These are phyloP conservation scores for Pyrrhoderma lamaoense DNA, from an alignment of 1,284 basidiomycete species.

Conservation along the genomic window DNA sequence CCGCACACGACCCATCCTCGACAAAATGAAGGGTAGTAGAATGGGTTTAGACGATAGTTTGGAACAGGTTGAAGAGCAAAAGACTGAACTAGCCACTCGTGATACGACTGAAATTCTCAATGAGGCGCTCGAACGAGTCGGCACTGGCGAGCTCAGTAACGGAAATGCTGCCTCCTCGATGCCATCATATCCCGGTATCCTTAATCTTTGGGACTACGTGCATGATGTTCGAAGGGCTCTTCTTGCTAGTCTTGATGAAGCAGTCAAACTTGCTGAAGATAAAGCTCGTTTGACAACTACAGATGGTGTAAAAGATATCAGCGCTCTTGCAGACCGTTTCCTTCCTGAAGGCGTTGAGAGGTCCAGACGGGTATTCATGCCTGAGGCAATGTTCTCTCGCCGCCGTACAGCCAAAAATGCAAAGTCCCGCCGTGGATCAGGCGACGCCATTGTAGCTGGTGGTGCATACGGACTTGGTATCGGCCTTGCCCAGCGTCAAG, in stretches of 20 bases:
- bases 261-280: conserved; percentile 78
- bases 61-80: conserved; percentile 75
- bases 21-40: conserved; percentile 74
- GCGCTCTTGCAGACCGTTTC: conserved; percentile 67
- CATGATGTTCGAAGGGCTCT: conserved; percentile 75
- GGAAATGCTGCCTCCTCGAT: conserved; percentile 44
- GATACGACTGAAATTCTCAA: conserved; percentile 57
- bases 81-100: conserved; percentile 48
- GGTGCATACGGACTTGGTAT: conserved; percentile 69
- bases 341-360: conserved; percentile 80
- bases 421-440: conserved; percentile 38
- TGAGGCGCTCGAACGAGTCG: conserved; percentile 74
- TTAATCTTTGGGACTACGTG: conserved; percentile 87
- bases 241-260: conserved; percentile 76
- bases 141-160: conserved; percentile 64
- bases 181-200: conserved; percentile 84
- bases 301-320: conserved; percentile 64
- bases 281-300: conserved; percentile 72
- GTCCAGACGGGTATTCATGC: conserved; percentile 81
- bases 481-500: conserved; percentile 60
- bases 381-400: conserved; percentile 88
- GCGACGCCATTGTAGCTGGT: conserved; percentile 60
- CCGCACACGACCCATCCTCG: conserved; percentile 73
- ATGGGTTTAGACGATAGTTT: conserved; percentile 75
- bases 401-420: conserved; percentile 42